Conservation (phyloP, 2,329 filamentous ascomycete genomes). For the Sporothrix luriei region DNA sequence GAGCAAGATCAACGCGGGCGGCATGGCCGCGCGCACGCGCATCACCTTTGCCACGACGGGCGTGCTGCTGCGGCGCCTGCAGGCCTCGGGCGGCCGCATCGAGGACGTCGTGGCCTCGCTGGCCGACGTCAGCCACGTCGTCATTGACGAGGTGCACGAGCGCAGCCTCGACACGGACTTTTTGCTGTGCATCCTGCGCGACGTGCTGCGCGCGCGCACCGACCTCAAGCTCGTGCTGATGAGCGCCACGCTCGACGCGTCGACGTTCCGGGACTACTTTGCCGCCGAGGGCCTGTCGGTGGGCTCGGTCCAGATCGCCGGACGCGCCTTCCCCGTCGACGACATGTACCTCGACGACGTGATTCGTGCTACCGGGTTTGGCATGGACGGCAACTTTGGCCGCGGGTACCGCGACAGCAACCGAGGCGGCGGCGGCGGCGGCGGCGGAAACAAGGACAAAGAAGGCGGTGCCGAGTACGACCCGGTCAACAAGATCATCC, state of each 20-base stretch:
- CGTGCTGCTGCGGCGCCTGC: slow-evolving; percentile 85
- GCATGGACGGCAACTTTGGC: slow-evolving; percentile 40
- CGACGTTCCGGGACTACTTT: slow-evolving; percentile 84
- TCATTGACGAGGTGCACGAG: slow-evolving; percentile 97
- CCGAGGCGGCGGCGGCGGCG: neutral
- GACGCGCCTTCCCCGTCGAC: slow-evolving; percentile 84
- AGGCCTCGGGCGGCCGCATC: slow-evolving; percentile 78
- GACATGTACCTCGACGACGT: slow-evolving; percentile 92
- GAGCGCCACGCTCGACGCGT: slow-evolving; percentile 92
- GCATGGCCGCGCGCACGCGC: slow-evolving; percentile 64
- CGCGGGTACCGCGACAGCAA: neutral
- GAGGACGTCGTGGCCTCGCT: slow-evolving; percentile 80
- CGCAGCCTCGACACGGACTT: slow-evolving; percentile 95
- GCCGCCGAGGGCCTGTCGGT: slow-evolving; percentile 67
- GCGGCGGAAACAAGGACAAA: neutral
- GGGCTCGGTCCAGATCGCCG: slow-evolving; percentile 81
- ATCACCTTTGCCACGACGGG: slow-evolving; percentile 97
- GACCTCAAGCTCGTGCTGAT: slow-evolving; percentile 91
- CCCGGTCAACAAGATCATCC: slow-evolving; percentile 69
- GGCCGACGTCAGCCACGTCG: slow-evolving; percentile 88
- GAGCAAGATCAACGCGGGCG: slow-evolving; percentile 61
- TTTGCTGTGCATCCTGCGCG: slow-evolving; percentile 79
- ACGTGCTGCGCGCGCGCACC: slow-evolving; percentile 72
- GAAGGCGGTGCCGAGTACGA: slow-evolving; percentile 45
- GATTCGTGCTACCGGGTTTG: slow-evolving; percentile 75